Evolutionary conservation across 441 rosid species (phyloP).

Genomic region (Rhodomyrtus psidioides): DNA sequence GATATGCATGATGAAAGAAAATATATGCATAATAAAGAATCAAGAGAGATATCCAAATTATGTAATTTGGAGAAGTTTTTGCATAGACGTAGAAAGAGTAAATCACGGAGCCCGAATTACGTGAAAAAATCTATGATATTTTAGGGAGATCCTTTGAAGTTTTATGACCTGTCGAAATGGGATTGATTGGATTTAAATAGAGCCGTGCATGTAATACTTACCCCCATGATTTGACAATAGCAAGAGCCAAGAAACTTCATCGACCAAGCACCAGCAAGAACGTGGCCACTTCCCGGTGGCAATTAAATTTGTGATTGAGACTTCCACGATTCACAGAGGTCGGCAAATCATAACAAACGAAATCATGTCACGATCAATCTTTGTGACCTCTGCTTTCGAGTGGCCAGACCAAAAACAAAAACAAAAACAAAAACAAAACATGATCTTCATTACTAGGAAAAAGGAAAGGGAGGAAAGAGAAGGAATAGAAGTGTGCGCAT

Average conservation of each 20-base stretch:
- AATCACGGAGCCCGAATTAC: neutral
- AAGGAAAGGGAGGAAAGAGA: neutral
- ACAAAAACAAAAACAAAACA: neutral
- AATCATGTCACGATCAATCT: neutral
- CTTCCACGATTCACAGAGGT: neutral
- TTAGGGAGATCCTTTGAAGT: neutral
- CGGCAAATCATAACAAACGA: neutral
- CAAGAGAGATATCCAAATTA: neutral
- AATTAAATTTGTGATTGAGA: neutral
- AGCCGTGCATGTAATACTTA: neutral
- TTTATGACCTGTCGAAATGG: fast-evolving
- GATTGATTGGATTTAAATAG: neutral
- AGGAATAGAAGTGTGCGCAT: neutral
- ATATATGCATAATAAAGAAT: neutral
- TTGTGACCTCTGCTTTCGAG: neutral
- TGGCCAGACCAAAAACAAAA: neutral
- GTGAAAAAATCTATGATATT: neutral
- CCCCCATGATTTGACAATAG: neutral
- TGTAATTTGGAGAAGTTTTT: neutral
- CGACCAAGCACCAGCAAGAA: neutral
- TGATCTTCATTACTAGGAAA: neutral
- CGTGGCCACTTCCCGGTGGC: neutral
- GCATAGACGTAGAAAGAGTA: neutral
- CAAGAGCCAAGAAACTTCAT: neutral
- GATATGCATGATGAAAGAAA: neutral